Base-by-base conservation (phyloP, 257 asterid genomes). In the Catharanthus roseus region DNA sequence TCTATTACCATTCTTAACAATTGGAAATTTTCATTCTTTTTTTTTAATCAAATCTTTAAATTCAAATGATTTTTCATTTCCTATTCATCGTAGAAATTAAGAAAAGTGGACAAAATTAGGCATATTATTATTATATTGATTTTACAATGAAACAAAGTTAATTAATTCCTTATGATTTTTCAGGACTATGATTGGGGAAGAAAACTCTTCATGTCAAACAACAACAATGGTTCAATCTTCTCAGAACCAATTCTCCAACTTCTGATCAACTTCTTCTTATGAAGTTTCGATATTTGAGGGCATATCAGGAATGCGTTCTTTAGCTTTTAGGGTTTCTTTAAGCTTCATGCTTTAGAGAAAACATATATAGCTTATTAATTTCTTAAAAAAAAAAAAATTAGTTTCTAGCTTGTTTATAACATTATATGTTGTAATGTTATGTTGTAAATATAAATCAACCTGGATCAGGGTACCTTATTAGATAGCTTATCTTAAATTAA, bases 201-300 rank as follows among this genome's bases (percentile, higher is more conserved):
- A 87, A 11, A 82, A 71, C 77, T 87, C 96, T 4, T n/a, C n/a
- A n/a, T 88, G 95, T 77, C 97, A 90, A 83, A 85, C 91, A 66
- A 75, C 84, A 29, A 77, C 82, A 31, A 88, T 89, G 88, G 60
- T 86, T 36, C 97, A 87, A 74, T 67, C 85, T 44, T 82, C 92
- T 5, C 96, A 90, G 61, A 85, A 80, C 74, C 95, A 93, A 69
- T 93, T 88, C 85, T 76, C 95, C 38, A 85, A 82, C 87, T 85
- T 85, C 87, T 87, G 85, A 90, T 67, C 44, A 24, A 24, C 34
- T 51, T 31, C 53, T 67, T 15, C 19, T 47, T 12, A 2, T 5
- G 71, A 39, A 8, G 42, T 38, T 10, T 73, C 28, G 45, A 70
- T 13, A 57, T 57, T 57, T 28, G 64, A 28, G 19, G 39, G 42